Conservation (phyloP, 305 asterid genomes). For the Fraxinus sp. region DNA sequence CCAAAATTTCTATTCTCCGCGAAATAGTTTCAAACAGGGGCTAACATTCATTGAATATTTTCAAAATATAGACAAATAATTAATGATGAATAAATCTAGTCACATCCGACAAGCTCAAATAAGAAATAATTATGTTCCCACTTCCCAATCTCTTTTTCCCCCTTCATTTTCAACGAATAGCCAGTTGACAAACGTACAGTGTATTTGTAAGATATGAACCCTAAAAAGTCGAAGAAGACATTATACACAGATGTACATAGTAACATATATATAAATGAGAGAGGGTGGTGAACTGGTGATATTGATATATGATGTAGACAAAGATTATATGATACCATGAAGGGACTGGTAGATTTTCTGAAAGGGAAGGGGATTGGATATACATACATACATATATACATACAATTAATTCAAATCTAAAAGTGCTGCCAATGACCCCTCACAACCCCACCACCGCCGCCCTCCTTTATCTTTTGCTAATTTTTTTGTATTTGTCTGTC, state of each 20-base stretch:
- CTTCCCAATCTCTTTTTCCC: not conserved
- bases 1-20: no score
- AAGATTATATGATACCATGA: no score
- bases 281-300: not conserved
- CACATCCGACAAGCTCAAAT: not conserved
- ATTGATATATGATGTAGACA: no score
- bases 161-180: not conserved
- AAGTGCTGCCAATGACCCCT: not conserved
- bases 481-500: not conserved
- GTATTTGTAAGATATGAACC: not conserved
- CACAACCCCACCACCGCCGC: not conserved
- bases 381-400: not conserved
- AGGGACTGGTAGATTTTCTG: slow-evolving; percentile 35
- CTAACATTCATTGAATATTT: no score
- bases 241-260: no score
- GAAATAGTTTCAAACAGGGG: no score
- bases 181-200: not conserved
- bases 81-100: not conserved
- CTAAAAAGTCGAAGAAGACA: no score
- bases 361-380: not conserved
- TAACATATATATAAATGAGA: no score
- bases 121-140: not conserved
- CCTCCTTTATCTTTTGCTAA: not conserved
- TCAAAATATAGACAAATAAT: no score
- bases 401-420: slow-evolving; percentile 20